phyloP scores from a whole-genome alignment of 2,329 filamentous ascomycete species.

The Trichoderma pleuroti region DNA sequence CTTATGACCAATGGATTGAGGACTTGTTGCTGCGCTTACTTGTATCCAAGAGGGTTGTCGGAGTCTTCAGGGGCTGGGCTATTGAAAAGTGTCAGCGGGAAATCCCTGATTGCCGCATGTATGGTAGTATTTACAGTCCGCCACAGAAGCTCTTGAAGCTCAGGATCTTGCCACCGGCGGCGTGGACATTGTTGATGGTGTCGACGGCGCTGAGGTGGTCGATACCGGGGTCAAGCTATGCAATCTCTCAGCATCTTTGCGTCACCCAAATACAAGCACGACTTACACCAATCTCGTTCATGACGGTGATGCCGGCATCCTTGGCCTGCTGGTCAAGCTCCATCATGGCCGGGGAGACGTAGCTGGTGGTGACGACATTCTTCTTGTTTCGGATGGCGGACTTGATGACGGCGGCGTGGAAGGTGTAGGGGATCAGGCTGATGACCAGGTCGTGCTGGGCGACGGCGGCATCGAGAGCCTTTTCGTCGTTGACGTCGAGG shows the following conservation, averaged over 20 bases:
- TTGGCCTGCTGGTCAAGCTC: slow-evolving; percentile 76
- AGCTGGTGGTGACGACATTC: slow-evolving; percentile 92
- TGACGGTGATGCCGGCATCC: slow-evolving; percentile 89
- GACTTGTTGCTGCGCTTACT: slow-evolving; percentile 34
- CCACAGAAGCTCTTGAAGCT: slow-evolving; percentile 84
- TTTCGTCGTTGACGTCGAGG: slow-evolving; percentile 75
- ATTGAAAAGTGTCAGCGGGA: neutral
- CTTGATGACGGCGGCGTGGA: slow-evolving; percentile 87
- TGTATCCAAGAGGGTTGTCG: slow-evolving; percentile 89
- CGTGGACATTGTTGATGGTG: slow-evolving; percentile 84
- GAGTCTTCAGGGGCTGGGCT: slow-evolving; percentile 58
- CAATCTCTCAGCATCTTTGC: neutral
- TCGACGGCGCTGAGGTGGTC: slow-evolving; percentile 72
- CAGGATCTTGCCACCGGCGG: slow-evolving; percentile 77
- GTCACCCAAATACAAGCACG: slow-evolving; percentile 46
- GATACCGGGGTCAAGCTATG: slow-evolving; percentile 58
- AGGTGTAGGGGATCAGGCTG: slow-evolving; percentile 85
- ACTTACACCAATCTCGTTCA: slow-evolving; percentile 82
- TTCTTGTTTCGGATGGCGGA: slow-evolving; percentile 90
- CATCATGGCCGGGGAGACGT: slow-evolving; percentile 88
- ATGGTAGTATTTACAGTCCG: slow-evolving; percentile 47
- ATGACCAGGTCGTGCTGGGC: slow-evolving; percentile 77
- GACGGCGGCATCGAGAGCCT: slow-evolving; percentile 76
- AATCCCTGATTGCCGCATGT: neutral
- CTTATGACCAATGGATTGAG: rapidly evolving